Base-by-base conservation (phyloP, 2,329 filamentous ascomycete species). In the Penicillium sp. region DNA sequence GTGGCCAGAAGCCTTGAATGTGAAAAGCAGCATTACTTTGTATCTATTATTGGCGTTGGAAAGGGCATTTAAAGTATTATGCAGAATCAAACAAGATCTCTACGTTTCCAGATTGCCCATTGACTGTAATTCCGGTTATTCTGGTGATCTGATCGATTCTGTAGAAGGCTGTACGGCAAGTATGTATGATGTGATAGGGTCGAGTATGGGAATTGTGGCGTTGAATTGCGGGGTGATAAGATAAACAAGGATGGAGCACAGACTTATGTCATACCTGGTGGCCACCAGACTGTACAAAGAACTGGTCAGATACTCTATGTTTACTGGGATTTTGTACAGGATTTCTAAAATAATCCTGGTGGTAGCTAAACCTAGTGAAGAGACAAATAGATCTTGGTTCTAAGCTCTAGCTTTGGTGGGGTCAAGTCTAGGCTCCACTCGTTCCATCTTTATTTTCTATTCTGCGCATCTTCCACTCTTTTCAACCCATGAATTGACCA, bases 1-100 rank as follows among this genome's bases (percentile, higher is more conserved):
- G 73, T 55, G 71, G 70, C 14, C 70, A 69, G 56, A 68, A 64
- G 55, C 62, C 62, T 19, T 67, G 54, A 63, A 47, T 26, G 19
- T 44, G 53, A 54, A 58, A 35, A 11, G 52, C 43, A 53, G 45
- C 26, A 55, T 19, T 16, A 37, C 51, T 44, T 45, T 63, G 56
- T 63, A 60, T 65, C 33, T 61, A 45, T 51, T 54, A 57, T 53
- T 11, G 61, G 64, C 63, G 64, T 66, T 65, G 45, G 55, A 49
- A 52, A 54, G 57, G 63, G 63, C 63, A 65, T 65, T 58, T 53
- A 43, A 61, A 59, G 47, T 55, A 45, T 27, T 27, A 55, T 55
- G 50, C 49, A 57, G 44, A 57, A 62, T 60, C 45, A 56, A 46
- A 51, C 46, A 57, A 47, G 33, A 50, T 53, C 27, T 54, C 50